Evolutionary conservation across 2,329 filamentous ascomycete genomes (phyloP), one percentile per base, ranked within the genome.

Genomic region (Cytospora schulzeri): DNA sequence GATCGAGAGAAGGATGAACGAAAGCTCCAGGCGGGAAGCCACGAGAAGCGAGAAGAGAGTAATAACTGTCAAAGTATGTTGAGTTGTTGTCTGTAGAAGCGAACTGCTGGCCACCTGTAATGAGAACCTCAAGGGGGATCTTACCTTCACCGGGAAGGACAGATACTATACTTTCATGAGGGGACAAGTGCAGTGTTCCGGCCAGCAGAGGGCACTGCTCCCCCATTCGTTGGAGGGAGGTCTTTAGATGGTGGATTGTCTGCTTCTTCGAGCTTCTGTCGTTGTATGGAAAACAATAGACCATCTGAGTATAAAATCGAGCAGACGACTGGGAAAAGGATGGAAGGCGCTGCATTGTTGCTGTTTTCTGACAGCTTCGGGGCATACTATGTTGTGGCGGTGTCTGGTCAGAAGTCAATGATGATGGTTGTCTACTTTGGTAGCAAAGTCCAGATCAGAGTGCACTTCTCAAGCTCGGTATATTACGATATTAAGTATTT

Each of bases 11-110:
- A 1, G 33, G 26, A 8, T 33, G 9, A 9, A 61, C 29, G 4
- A 61, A 61, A 0, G 52, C 26, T 1, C 29, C 35, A 3, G 51
- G n/a, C 8, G 59, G 59, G 51, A 61, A 61, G 8, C 59, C 51
- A 7, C 8, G 51, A 6, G 35, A 38, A 2, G 59, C 35, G 15
- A 61, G 51, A 6, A 12, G 12, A 33, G 35, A 28, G 51, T 55
- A 61, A 15, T 48, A 33, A 9, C n/a, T 19, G 11, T 29, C 51
- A 24, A 48, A 48, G 45, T 48, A 48, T n/a, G 45, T 48, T 4
- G 8, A n/a, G 17, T 31, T 31, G 17, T 31, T 31, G 4, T 55
- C 26, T 7, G 48, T 28, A 15, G 35, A 14, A 19, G 24, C 9
- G 4, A 53, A 19, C 22, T 53, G 24, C 19, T 53, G 51, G 5